These are phyloP conservation scores for Trichosporon sp. DNA, from an alignment of 1,284 basidiomycete species.

Conservation along the genomic window DNA sequence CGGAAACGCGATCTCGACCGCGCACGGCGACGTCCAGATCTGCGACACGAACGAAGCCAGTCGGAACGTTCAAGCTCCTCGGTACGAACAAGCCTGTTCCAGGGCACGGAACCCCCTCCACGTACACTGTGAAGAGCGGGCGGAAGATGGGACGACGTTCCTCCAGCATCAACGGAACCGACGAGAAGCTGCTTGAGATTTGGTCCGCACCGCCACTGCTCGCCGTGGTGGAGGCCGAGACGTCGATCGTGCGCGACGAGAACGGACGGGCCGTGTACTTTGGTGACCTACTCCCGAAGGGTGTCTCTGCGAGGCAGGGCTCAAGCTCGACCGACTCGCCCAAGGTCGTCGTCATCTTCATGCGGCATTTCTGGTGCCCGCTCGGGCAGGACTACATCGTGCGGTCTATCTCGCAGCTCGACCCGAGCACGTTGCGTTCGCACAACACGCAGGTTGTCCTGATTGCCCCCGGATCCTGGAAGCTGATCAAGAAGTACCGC, in stretches of 20 bases:
- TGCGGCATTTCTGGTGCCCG: slow-evolving; percentile 55
- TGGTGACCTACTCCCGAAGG: slow-evolving; percentile 4
- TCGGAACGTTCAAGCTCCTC: slow-evolving; percentile 1
- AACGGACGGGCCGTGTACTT: slow-evolving; percentile 11
- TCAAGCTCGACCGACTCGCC: background rate
- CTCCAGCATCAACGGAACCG: background rate
- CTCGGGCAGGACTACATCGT: slow-evolving; percentile 55
- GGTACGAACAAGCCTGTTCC: slow-evolving; percentile 6
- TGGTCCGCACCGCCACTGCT: slow-evolving; percentile 3
- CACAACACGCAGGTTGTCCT: slow-evolving; percentile 48
- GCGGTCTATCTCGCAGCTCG: slow-evolving; percentile 47
- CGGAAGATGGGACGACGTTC: slow-evolving; percentile 2
- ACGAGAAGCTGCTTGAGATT: slow-evolving; percentile 5
- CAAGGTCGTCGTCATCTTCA: slow-evolving; percentile 48
- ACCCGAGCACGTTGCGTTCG: slow-evolving; percentile 44
- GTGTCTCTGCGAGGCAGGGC: slow-evolving; percentile 6
- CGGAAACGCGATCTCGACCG: background rate
- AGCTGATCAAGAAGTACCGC: slow-evolving; percentile 53
- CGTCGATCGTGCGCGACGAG: background rate
- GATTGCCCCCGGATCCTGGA: slow-evolving; percentile 53
- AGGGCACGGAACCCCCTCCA: slow-evolving; percentile 3
- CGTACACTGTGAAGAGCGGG: slow-evolving; percentile 12
- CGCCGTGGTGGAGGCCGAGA: slow-evolving; percentile 10
- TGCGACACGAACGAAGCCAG: background rate
- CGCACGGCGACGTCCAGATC: background rate